Evolutionary conservation across 495 filamentous ascomycete species (phyloP).

Genomic region (Aspergillus steynii): DNA sequence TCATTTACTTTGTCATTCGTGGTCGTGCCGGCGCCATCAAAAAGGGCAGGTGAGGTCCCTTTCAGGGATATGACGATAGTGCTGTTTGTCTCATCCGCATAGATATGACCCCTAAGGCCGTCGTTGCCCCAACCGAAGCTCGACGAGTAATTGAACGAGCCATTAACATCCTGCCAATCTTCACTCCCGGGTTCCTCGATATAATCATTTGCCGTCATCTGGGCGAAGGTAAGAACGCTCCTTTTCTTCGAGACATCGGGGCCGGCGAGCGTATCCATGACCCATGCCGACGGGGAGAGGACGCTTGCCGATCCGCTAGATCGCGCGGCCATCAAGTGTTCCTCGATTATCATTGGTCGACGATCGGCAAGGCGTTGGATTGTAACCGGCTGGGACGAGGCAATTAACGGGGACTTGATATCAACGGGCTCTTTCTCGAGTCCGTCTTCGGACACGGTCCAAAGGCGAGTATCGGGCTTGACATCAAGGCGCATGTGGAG

Average conservation of each 20-base stretch:
- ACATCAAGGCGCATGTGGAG: conserved; percentile 78
- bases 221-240: conserved; percentile 79
- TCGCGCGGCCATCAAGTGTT: conserved; percentile 68
- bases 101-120: conserved; percentile 90
- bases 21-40: conserved; percentile 91
- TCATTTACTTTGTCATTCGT: conserved; percentile 98
- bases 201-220: conserved; percentile 88
- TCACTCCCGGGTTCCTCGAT: conserved; percentile 65
- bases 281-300: conserved; percentile 73
- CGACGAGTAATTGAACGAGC: conserved; percentile 75
- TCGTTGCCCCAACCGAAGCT: conserved; percentile 91
- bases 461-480: conserved; percentile 59
- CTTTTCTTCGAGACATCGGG: conserved; percentile 86
- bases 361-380: conserved; percentile 85
- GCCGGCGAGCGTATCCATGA: conserved; percentile 71
- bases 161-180: conserved; percentile 82
- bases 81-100: conserved; percentile 77
- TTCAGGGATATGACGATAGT: conserved; percentile 93
- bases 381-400: conserved; percentile 58
- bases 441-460: conserved; percentile 66
- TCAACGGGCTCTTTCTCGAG: conserved; percentile 38
- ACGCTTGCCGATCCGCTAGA: conserved; percentile 58
- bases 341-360: conserved; percentile 70
- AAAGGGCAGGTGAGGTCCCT: conserved; percentile 85
- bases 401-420: conserved; percentile 38